Base-by-base conservation (phyloP, 306 rosid genomes). In the Chamaecrista fasciculata region DNA sequence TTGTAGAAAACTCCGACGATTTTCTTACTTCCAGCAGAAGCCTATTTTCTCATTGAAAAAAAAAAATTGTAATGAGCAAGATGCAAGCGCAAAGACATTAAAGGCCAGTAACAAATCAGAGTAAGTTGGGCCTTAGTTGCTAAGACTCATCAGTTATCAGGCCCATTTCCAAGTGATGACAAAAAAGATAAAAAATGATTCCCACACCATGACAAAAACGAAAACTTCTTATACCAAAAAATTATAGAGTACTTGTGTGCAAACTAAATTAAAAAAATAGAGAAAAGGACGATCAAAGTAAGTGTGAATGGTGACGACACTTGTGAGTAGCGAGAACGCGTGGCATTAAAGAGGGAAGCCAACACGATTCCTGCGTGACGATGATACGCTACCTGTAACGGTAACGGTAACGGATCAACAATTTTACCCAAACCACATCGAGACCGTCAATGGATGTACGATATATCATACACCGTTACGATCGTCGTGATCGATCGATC, bases 1-100 rank as follows among this genome's bases (percentile, higher is more conserved):
- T 84, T 94, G 87, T 94, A 94, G 79, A 94, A 90, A 44, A 94
- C 97, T 29, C 97, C 98, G 3, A 94, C 98, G 12, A 94, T 94
- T 88, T 94, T 94, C 82, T 93, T 93, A 79, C 74, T 84, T 59
- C 82, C 96, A n/a, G 84, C 75, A 28, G 97, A 40, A 40, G 89
- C 89, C 97, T 91, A 75, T 73, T 78, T 77, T 73, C 57, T 29
- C 34, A 29, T 2, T 2, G n/a, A 24, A 12, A 0, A 36, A 65
- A 15, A 63, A 8, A 11, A 43, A 25, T 12, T 29, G 15, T 0
- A 24, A 15, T 12, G 3, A 70, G 44, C 46, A 36, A 18, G 55
- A 47, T 43, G 25, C 25, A 42, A 31, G 36, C 43, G 18, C 2
- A 28, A 37, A 29, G 31, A 66, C 47, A 21, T 11, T 31, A 19